Conservation (phyloP, 371 early-diverging fungal genomes). For the Mucor velutinosus region DNA sequence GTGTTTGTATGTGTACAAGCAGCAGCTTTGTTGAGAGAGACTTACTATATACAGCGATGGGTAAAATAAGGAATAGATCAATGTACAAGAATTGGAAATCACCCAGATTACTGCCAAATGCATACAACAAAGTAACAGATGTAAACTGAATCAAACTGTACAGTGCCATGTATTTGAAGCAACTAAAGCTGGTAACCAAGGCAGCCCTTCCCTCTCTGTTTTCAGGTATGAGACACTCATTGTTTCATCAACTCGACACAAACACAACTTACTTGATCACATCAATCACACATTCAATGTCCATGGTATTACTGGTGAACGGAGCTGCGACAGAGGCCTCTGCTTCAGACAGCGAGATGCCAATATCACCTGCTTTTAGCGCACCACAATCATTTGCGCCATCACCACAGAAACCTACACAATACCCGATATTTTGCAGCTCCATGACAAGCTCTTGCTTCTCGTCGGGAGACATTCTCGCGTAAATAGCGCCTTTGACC, state of each 20-base stretch:
- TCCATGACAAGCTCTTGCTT: slow-evolving; percentile 94
- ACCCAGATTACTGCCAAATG: slow-evolving; percentile 83
- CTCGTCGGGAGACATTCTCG: slow-evolving; percentile 99
- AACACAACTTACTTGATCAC: slow-evolving; percentile 72
- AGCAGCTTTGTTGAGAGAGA: background rate
- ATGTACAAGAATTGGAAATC: slow-evolving; percentile 95
- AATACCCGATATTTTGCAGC: slow-evolving; percentile 88
- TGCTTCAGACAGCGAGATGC: slow-evolving; percentile 95
- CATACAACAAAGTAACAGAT: slow-evolving; percentile 86
- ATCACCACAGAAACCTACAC: slow-evolving; percentile 98
- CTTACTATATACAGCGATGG: slow-evolving; percentile 85
- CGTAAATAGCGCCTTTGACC: slow-evolving; percentile 91
- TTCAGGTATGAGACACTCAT: background rate
- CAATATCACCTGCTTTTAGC: slow-evolving; percentile 97
- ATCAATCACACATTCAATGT: slow-evolving; percentile 91
- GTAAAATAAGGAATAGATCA: slow-evolving; percentile 88
- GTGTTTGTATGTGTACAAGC: no score
- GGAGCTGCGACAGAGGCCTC: slow-evolving; percentile 98
- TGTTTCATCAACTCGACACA: background rate
- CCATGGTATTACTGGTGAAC: slow-evolving; percentile 88
- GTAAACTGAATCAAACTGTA: slow-evolving; percentile 93
- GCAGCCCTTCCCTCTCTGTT: slow-evolving; percentile 96
- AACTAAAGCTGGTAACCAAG: slow-evolving; percentile 95
- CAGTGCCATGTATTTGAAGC: slow-evolving; percentile 97
- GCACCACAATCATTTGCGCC: slow-evolving; percentile 99